phyloP scores from a whole-genome alignment of 192 early-diverging fungal genomes.

The Linnemannia elongata region DNA sequence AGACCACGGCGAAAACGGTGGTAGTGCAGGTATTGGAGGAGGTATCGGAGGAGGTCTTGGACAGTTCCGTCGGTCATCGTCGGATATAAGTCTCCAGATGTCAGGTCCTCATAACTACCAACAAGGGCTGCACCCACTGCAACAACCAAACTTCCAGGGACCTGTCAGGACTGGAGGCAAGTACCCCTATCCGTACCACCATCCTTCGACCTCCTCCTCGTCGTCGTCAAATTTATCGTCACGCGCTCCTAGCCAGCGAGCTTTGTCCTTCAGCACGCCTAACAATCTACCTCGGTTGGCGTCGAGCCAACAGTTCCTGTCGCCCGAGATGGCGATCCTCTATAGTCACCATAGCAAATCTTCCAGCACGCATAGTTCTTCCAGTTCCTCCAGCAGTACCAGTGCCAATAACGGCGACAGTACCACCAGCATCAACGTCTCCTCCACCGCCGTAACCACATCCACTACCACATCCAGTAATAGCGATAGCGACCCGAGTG shows the following conservation, averaged over 20 bases:
- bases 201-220: not conserved
- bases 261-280: not conserved
- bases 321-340: constrained; percentile 42
- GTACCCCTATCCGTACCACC: constrained; percentile 22
- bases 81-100: constrained; percentile 28
- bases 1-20: not conserved
- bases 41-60: not conserved
- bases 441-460: not conserved
- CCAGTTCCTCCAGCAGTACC: constrained; percentile 2
- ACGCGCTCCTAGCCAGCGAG: not conserved
- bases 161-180: constrained; percentile 20
- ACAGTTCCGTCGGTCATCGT: constrained; percentile 14
- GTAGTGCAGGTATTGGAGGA: not conserved
- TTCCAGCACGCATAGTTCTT: not conserved
- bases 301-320: constrained; percentile 43
- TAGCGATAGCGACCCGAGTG: not conserved
- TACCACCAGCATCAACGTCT: constrained; percentile 4
- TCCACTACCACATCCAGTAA: not conserved
- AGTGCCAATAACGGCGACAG: not conserved
- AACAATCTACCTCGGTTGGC: constrained; percentile 12
- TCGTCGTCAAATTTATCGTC: not conserved
- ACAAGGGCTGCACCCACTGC: not conserved
- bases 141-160: not conserved
- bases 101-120: not conserved
- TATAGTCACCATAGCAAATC: not conserved